Evolutionary conservation across 352 stramenopile genomes (phyloP).

Genomic region (Pythium utonaiense): DNA sequence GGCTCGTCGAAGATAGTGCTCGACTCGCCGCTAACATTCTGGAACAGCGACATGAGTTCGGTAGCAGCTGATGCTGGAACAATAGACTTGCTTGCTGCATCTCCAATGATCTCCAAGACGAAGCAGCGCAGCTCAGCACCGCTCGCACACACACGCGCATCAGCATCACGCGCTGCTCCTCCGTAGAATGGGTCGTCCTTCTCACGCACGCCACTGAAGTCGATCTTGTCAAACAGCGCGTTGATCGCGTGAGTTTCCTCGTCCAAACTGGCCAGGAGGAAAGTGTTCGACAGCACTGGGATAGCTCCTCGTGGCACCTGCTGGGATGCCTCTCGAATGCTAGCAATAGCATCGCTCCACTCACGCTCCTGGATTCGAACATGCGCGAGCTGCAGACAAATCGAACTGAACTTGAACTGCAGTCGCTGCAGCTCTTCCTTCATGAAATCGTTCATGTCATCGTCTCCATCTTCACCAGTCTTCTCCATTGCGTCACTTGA

Average conservation of each 20-base stretch:
- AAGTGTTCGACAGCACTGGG: neutral
- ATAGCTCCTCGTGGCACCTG: neutral
- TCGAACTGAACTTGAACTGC: conserved; percentile 72
- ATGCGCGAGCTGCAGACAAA: conserved; percentile 55
- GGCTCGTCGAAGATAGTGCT: neutral
- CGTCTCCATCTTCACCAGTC: conserved; percentile 28
- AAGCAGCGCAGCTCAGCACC: conserved; percentile 53
- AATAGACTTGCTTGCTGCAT: conserved; percentile 49
- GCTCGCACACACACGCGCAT: conserved; percentile 39
- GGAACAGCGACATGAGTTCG: conserved; percentile 36
- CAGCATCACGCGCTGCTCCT: conserved; percentile 16
- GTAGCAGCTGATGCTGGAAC: neutral
- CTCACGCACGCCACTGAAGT: conserved; percentile 65
- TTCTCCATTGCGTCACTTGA: conserved; percentile 5
- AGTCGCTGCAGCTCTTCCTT: conserved; percentile 69
- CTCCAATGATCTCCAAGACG: conserved; percentile 60
- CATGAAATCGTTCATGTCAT: conserved; percentile 69
- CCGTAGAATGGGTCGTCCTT: conserved; percentile 25
- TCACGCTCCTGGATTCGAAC: conserved; percentile 34
- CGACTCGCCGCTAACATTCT: conserved; percentile 42
- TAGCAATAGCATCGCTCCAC: conserved; percentile 36
- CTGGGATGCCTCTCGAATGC: conserved; percentile 39
- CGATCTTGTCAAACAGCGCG: conserved; percentile 43
- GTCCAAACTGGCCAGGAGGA: neutral
- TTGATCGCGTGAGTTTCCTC: conserved; percentile 29